Evolutionary conservation across 805 yeast species (phyloP).

Genomic region (Spencermartinsiella europaea): DNA sequence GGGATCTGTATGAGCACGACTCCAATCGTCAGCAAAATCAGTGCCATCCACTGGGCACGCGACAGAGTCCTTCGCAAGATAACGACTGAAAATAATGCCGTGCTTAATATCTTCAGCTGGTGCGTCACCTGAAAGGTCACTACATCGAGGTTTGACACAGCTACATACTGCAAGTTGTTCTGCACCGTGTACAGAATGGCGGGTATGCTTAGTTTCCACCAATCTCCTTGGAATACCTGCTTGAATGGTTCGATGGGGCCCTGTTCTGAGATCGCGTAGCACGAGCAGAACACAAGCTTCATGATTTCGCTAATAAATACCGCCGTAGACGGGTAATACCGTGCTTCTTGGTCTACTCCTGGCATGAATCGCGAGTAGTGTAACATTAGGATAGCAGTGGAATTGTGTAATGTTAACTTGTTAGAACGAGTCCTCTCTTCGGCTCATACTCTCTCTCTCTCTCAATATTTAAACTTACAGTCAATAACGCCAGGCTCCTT

Average conservation of each 20-base stretch:
- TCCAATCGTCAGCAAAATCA: conserved; percentile 33
- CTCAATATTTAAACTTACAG: no score
- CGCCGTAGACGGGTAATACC: conserved; percentile 36
- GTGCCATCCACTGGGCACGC: conserved; percentile 32
- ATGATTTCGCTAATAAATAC: conserved; percentile 35
- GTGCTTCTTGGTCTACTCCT: conserved; percentile 23
- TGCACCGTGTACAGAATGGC: conserved; percentile 37
- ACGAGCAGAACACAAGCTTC: conserved; percentile 29
- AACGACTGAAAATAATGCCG: conserved; percentile 36
- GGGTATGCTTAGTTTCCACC: conserved; percentile 37
- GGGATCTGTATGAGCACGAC: conserved; percentile 38
- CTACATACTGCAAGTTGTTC: conserved; percentile 36
- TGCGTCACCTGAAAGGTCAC: conserved; percentile 39
- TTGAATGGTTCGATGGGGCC: conserved; percentile 6
- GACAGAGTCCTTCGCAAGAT: conserved; percentile 31
- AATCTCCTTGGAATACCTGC: conserved; percentile 32
- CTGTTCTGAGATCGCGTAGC: background rate
- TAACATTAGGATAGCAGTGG: conserved; percentile 24
- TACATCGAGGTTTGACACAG: conserved; percentile 37
- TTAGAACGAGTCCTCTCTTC: no score
- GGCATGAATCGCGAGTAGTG: conserved; percentile 37
- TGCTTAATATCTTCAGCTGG: conserved; percentile 38
- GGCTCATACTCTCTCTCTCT: no score
- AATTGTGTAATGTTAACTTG: background rate
- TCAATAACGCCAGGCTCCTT: background rate